phyloP scores from a whole-genome alignment of 2,329 filamentous ascomycete genomes.

The Arthrinium puccinioides region DNA sequence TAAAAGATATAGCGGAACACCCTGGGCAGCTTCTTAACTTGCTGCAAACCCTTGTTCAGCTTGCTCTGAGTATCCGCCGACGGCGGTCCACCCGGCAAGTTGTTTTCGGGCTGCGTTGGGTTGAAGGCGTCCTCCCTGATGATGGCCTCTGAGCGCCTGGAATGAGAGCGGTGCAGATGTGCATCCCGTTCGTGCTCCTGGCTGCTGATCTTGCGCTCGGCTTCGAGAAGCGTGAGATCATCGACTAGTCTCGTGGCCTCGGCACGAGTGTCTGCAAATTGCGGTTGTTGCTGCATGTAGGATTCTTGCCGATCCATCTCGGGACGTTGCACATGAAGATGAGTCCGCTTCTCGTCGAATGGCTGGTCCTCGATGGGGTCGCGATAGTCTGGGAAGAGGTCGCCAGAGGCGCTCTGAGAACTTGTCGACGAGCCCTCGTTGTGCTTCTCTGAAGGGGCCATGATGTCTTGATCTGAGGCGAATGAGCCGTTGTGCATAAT shows the following conservation, averaged over 20 bases:
- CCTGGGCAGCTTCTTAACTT: constrained; percentile 43
- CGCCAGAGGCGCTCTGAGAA: no score
- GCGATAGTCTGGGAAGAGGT: no score
- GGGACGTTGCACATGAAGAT: no score
- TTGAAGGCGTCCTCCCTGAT: constrained; percentile 23
- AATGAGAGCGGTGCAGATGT: background rate
- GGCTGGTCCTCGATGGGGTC: no score
- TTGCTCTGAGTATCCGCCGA: constrained; percentile 52
- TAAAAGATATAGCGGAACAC: constrained; percentile 67
- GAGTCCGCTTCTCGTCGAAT: no score
- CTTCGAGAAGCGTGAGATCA: constrained; percentile 22
- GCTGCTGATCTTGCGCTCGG: constrained; percentile 19
- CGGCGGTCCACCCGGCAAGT: constrained; percentile 8
- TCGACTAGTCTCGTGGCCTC: constrained; percentile 20
- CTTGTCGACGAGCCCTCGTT: no score
- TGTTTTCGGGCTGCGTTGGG: constrained; percentile 8
- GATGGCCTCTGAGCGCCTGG: constrained; percentile 5
- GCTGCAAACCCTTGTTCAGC: constrained; percentile 56
- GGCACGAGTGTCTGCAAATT: background rate
- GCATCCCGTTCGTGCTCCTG: no score
- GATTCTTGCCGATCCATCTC: no score
- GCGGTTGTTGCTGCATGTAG: no score
- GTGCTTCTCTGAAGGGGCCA: no score
- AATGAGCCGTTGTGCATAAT: no score
- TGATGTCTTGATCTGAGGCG: no score